Base-by-base conservation (phyloP, 108 stramenopile species). In the Cyclotella baltica region DNA sequence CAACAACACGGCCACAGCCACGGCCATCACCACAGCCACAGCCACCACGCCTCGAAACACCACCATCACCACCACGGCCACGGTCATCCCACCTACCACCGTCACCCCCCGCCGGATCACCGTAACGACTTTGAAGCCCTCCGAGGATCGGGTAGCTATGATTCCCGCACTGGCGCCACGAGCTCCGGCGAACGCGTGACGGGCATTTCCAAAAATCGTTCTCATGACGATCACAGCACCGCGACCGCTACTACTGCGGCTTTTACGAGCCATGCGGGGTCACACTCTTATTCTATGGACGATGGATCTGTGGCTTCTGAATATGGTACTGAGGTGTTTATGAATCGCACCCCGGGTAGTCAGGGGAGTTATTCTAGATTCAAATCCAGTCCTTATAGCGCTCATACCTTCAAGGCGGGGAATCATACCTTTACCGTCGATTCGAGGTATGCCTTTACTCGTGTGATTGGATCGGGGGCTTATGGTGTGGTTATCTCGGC, bases 401-500 rank as follows among this genome's bases (percentile, higher is more conserved):
- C 86, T 34, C 92, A 92, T 70, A 88, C 91, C 1, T 92, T 95
- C 76, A 91, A 90, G 56, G 90, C 92, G 22, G 94, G 92, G 4
- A 91, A 88, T 77, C 86, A 92, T 58, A 90, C 91, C 19, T 95
- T 92, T 76, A 95, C 92, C 3, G 88, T 95, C n/a, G 94, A 95
- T 71, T 83, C 76, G 25, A 88, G 84, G 69, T 95, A 95, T 77
- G 78, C 87, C 5, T 83, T 94, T 69, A 88, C 88, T 65, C 88
- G 94, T 11, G 83, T 84, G 20, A 92, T 99, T 66, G 98, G 98
- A 48, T 96, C 95, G 3, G 98, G 98, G 22, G 98, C 98, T 2
- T 99, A 99, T 67, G 99, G 99, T 15, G 98, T 99, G 16, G 99
- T 99, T 29, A 98, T 99, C 33, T 95, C 90, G 5, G 93, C 93